phyloP scores from a whole-genome alignment of 1,284 basidiomycete genomes.

The Cryptococcus sp. region DNA sequence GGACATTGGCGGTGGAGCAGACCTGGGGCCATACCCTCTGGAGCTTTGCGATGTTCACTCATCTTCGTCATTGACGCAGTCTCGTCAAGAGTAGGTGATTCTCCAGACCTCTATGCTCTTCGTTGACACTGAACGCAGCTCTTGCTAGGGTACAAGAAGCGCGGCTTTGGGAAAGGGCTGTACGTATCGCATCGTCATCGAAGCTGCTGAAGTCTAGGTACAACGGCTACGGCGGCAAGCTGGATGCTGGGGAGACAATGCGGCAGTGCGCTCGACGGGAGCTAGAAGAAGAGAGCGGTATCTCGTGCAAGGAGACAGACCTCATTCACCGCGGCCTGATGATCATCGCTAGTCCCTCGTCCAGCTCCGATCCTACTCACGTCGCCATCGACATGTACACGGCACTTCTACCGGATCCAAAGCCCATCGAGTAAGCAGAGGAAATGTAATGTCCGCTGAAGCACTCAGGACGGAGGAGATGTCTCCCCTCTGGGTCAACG shows the following conservation, averaged over 20 bases:
- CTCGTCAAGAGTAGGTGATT: slow-evolving; percentile 22
- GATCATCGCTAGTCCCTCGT: slow-evolving; percentile 12
- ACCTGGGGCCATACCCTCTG: too few species aligned
- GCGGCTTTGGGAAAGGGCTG: slow-evolving; percentile 61
- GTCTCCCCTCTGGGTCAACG: slow-evolving; percentile 26
- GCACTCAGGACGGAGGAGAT: slow-evolving; percentile 32
- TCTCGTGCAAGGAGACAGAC: slow-evolving; percentile 49
- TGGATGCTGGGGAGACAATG: slow-evolving; percentile 59
- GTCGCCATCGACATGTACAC: slow-evolving; percentile 18
- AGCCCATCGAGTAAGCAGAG: slow-evolving; percentile 14
- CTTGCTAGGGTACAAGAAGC: slow-evolving; percentile 63
- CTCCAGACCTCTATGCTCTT: slow-evolving; percentile 35
- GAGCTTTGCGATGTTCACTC: slow-evolving; percentile 7
- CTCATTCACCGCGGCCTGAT: slow-evolving; percentile 14
- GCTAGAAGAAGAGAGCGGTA: slow-evolving; percentile 65
- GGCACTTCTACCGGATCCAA: slow-evolving; percentile 15
- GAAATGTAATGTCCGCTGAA: background rate
- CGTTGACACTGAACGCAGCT: slow-evolving; percentile 35
- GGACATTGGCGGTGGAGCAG: too few species aligned
- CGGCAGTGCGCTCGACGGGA: slow-evolving; percentile 60
- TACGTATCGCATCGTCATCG: slow-evolving; percentile 44
- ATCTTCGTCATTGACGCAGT: slow-evolving; percentile 49
- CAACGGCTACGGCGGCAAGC: slow-evolving; percentile 71
- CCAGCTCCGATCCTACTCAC: background rate
- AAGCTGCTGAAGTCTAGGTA: too few species aligned